Evolutionary conservation across 2,329 filamentous ascomycete genomes (phyloP), one percentile per base, ranked within the genome.

Genomic region (Microcyclospora tardicrescens): DNA sequence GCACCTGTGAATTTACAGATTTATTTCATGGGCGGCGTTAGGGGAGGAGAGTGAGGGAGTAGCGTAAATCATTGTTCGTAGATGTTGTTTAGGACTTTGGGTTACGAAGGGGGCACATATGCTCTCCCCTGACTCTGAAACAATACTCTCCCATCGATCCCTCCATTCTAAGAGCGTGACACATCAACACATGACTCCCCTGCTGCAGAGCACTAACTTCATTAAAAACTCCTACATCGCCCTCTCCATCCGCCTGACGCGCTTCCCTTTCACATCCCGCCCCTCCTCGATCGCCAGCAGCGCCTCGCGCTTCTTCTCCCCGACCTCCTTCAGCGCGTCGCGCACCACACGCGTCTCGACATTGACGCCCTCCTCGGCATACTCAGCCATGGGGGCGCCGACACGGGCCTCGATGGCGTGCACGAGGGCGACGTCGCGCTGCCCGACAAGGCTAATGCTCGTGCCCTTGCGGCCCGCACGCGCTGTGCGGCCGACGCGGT

Each of bases 251-350:
- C 38, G 34, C 42, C 39, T 45, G 11, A 38, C 42, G 37, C 75
- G 68, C 67, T 93, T 91, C n/a, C 91, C 91, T 40, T 82, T 77
- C 5, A 95, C 85, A 63, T 96, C 87, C 52, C 81, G 79, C 10
- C 84, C 81, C 62, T 96, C 85, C 59, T 95, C 91, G 48, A 96
- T 84, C 61, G 93, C 84, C 51, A 95, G 61, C 59, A 89, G 59
- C 1, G 89, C 91, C 63, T 95, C 86, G 41, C 87, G 74, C 72
- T 94, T 95, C 73, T 89, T 93, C 68, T 93, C 84, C n/a, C 83
- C 81, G 5, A 98, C 91, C 34, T 84, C 61, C 70, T 93, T 95
- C 56, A 98, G 65, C 28, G 80, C 78, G 46, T 93, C 87, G 39
- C 82, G 73, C 35, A 94, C 69, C 16, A 98, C 85, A 41, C 91